Percentiles rank a stretch among this genome's conserved stretches.
These are phyloP conservation scores for Chamaecyparis obtusa DNA, from an alignment of 75 land plant species.

Conservation along the genomic window DNA sequence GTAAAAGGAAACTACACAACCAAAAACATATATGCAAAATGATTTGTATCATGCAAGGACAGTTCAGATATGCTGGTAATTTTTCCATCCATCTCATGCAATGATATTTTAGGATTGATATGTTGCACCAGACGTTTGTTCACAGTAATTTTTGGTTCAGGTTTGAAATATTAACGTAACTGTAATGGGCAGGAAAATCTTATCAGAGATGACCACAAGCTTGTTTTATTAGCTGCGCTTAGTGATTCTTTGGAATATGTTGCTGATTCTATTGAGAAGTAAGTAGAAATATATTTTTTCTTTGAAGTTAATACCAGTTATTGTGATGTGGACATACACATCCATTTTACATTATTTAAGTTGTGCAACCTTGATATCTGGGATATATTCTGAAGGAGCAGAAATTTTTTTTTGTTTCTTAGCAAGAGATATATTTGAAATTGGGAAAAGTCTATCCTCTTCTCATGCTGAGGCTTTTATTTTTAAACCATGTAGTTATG, in stretches of 20 bases:
- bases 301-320: not conserved
- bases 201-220: conserved; percentile 87
- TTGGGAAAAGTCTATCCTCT: not conserved
- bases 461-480: not conserved
- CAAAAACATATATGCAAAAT: not conserved
- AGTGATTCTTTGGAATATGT: conserved; percentile 97
- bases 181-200: conserved; percentile 75
- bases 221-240: conserved; percentile 88
- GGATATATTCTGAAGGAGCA: not conserved
- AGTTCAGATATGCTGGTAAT: not conserved
- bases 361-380: not conserved
- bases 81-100: not conserved
- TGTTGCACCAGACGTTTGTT: not conserved
- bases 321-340: not conserved
- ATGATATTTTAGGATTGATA: not conserved
- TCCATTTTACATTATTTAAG: not conserved
- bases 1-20: not conserved
- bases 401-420: not conserved
- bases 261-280: conserved; percentile 91
- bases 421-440: not conserved
- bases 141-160: not conserved
- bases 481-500: not conserved
- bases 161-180: not conserved
- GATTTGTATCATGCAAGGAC: not conserved
- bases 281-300: conserved; percentile 9